Evolutionary conservation across 176 grass and related monocot genomes (phyloP), one percentile per base, ranked within the genome.

Genomic region (Tuctoria greenei): DNA sequence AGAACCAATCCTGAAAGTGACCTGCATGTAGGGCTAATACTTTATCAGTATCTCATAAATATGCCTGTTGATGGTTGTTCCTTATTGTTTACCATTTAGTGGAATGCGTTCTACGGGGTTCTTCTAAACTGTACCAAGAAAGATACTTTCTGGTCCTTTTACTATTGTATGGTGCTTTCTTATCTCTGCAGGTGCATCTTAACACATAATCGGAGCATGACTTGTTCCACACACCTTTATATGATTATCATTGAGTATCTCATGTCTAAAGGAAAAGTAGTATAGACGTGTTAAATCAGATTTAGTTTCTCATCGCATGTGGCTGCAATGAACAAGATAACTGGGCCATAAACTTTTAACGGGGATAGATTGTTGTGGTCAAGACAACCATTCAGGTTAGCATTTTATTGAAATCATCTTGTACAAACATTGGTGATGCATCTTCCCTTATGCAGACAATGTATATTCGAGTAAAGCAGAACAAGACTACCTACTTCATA

Each of bases 381-480:
- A 60, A 45, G 1, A 9, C 20, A 13, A 26, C 24, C n/a, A 49
- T 49, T 71, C 27, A 50, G 21, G n/a, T 64, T 38, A 73, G 40
- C 24, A 15, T 52, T n/a, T 40, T 50, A 54, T 81, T 72, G 13
- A 64, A 73, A 16, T 20, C 8, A 65, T 25, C 28, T 14, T 41
- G 54, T 55, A 60, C 68, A 47, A 31, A 85, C 75, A 52, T 66
- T 44, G 36, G 36, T 11, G 49, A 62, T 13, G 1, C 26, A 15
- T 64, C n/a, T 76, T 84, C 10, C 71, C 27, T 56, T 64, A 27
- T 60, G 61, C 78, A 95, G 92, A 76, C 83, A 67, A 95, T 95
- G 92, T 89, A 91, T 74, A 89, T 95, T 77, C 84, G 92, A 72
- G 92, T 95, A 62, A 91, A 95, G 88, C 76, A 88, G 43, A 84